These are phyloP conservation scores for Blumeriella jaapii DNA, from an alignment of 2,329 filamentous ascomycete species.

Conservation along the genomic window DNA sequence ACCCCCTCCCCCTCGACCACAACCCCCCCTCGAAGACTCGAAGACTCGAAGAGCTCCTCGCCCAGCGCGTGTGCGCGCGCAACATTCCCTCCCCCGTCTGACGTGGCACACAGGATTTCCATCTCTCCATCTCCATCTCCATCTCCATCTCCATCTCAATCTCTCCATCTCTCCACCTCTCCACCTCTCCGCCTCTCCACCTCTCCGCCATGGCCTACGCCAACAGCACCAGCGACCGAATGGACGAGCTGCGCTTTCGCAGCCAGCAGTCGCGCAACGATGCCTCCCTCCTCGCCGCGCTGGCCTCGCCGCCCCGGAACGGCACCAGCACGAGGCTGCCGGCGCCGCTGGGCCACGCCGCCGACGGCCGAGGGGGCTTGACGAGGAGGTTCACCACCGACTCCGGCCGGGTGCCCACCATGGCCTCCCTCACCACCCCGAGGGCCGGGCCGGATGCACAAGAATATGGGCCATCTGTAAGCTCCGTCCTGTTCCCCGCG, in stretches of 20 bases:
- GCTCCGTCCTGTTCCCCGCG: conserved; percentile 12
- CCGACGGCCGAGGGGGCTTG: conserved; percentile 65
- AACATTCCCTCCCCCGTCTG: too few species aligned
- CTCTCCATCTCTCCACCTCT: too few species aligned
- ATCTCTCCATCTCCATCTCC: too few species aligned
- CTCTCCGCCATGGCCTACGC: conserved; percentile 49
- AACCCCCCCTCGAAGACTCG: too few species aligned
- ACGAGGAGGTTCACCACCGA: conserved; percentile 93
- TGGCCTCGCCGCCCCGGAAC: conserved; percentile 64
- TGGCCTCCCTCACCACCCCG: conserved; percentile 35
- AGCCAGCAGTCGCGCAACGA: conserved; percentile 70
- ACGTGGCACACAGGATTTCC: too few species aligned
- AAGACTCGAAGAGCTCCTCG: too few species aligned
- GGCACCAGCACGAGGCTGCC: conserved; percentile 51
- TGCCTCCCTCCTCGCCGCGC: conserved; percentile 58
- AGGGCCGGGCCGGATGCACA: conserved; percentile 21
- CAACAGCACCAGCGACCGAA: conserved; percentile 49
- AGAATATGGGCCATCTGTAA: conserved; percentile 27
- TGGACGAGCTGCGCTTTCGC: conserved; percentile 72
- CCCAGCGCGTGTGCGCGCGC: too few species aligned
- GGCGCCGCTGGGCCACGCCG: conserved; percentile 39
- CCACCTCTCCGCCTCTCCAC: too few species aligned
- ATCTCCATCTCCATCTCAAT: too few species aligned
- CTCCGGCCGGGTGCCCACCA: conserved; percentile 68
- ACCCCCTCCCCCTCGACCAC: too few species aligned